Base-by-base conservation (phyloP, 805 yeast species). In the Vanderwaltozyma tropicalis region DNA sequence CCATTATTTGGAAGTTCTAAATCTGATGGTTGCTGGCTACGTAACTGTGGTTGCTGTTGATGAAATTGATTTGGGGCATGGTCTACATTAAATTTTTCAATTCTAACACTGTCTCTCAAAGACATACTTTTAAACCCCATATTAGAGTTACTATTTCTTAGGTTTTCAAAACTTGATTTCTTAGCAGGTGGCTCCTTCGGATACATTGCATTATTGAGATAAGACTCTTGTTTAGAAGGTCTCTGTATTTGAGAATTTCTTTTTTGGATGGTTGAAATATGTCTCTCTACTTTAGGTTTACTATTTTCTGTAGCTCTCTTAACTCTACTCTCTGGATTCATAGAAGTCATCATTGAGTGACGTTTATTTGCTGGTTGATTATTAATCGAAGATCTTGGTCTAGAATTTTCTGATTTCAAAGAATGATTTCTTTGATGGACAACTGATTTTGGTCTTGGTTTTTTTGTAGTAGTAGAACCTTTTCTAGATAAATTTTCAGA, bases 101-200 rank as follows among this genome's bases (percentile, higher is more conserved):
- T 39, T 7, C 34, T 14, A 3, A 28, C n/a, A 8, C 50, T 62
- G 28, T 54, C 62, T 50, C 68, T 53, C 32, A 62, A 33, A 0
- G 67, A 60, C 43, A 52, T 44, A 44, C 53, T 63, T 37, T 63
- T 64, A 45, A 63, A 63, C 11, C 65, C 70, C 15, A 60, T 53
- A 40, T 53, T 52, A 1, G 53, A 46, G 13, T 53, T 56, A 13
- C 57, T 45, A n/a, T 35, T 36, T 47, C 66, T 50, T 35, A 47
- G 64, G 48, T 72, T 77, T 45, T 73, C 77, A 50, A 73, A 79
- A 28, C 85, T 77, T 0, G 86, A 78, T 35, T 50, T 53, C 56
- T 64, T 50, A 63, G 59, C 49, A 45, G 64, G 55, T 27, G 63
- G 62, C 25, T 64, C 62, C 32, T 66, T 65, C 18, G 67, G 69